Percentiles rank a stretch among this genome's conserved stretches.
Conservation (phyloP, 192 early-diverging fungal genomes). For the Gonapodya prolifera region DNA sequence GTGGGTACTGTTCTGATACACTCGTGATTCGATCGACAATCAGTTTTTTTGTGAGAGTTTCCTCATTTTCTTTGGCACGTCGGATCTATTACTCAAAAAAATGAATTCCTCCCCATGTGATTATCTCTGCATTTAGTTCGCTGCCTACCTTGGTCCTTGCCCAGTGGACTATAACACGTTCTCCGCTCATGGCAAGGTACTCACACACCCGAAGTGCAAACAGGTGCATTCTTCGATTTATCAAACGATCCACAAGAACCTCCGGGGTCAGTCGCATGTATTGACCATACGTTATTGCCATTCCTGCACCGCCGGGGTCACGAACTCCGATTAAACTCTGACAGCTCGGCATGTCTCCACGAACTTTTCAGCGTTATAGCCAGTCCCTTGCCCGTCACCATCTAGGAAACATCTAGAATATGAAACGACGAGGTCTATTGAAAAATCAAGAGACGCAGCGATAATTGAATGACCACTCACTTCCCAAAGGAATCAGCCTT, state of each 20-base stretch:
- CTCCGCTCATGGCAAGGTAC: slow-evolving; percentile 63
- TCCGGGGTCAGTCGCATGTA: slow-evolving; percentile 65
- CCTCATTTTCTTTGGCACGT: slow-evolving; percentile 71
- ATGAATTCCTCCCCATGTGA: slow-evolving; percentile 8
- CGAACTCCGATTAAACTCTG: slow-evolving; percentile 84
- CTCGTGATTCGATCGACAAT: slow-evolving; percentile 55
- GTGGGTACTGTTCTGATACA: slow-evolving; percentile 33
- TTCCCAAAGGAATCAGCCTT: slow-evolving; percentile 17
- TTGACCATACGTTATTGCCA: slow-evolving; percentile 78
- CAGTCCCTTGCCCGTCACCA: slow-evolving; percentile 1
- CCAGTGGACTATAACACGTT: slow-evolving; percentile 87
- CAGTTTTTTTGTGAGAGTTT: slow-evolving; percentile 65
- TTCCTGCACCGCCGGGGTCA: slow-evolving; percentile 61
- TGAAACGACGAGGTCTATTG: no score
- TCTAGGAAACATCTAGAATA: slow-evolving; percentile 83
- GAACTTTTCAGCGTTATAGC: slow-evolving; percentile 72
- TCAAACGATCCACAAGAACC: slow-evolving; percentile 65
- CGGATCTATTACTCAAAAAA: slow-evolving; percentile 44
- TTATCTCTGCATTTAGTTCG: no score
- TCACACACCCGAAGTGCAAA: slow-evolving; percentile 76
- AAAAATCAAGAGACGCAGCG: no score
- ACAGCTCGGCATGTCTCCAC: slow-evolving; percentile 76
- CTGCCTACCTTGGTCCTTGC: slow-evolving; percentile 83
- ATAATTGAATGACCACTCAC: no score
- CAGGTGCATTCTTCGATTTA: slow-evolving; percentile 70